A percentile compares a stretch with the other conserved stretches of the same genome.
These are phyloP conservation scores for Beauveria australis DNA, from an alignment of 2,329 filamentous ascomycete species.

Conservation along the genomic window DNA sequence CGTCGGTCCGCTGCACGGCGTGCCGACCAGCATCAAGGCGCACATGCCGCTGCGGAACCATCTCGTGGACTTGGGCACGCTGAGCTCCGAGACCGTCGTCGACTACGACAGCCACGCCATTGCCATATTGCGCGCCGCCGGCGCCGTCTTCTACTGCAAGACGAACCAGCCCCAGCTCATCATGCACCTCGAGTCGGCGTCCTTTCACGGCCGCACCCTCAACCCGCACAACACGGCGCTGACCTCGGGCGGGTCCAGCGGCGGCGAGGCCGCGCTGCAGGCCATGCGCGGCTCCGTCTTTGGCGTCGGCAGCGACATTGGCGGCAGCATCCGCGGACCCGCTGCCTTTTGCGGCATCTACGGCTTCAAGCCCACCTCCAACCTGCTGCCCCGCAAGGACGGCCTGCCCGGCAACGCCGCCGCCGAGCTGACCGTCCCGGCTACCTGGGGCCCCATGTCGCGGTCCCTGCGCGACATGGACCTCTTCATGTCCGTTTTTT, in stretches of 20 bases:
- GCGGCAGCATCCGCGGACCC: conserved; percentile 22
- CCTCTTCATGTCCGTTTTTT: conserved; percentile 22
- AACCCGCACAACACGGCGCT: conserved; percentile 53
- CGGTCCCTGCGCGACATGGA: conserved; percentile 26
- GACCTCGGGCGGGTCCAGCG: conserved; percentile 54
- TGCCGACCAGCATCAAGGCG: conserved; percentile 45
- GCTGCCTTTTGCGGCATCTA: conserved; percentile 7
- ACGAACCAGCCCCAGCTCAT: conserved; percentile 57
- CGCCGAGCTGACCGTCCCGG: conserved; percentile 27
- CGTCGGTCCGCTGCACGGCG: conserved; percentile 51
- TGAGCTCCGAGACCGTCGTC: conserved; percentile 40
- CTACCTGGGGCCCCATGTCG: conserved; percentile 27
- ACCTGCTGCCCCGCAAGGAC: neutral
- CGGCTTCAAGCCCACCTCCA: conserved; percentile 7
- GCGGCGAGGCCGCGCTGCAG: conserved; percentile 40
- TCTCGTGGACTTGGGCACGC: conserved; percentile 43
- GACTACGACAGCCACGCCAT: conserved; percentile 48
- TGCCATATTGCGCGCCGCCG: conserved; percentile 45
- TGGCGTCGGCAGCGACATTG: conserved; percentile 32
- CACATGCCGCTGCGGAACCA: conserved; percentile 48
- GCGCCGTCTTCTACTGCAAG: conserved; percentile 58
- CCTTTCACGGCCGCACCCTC: conserved; percentile 49
- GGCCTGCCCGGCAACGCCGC: neutral
- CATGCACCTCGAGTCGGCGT: conserved; percentile 47
- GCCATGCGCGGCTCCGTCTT: conserved; percentile 30